Conservation (phyloP, 2,329 filamentous ascomycete genomes). For the Pseudodiploospora longispora region DNA sequence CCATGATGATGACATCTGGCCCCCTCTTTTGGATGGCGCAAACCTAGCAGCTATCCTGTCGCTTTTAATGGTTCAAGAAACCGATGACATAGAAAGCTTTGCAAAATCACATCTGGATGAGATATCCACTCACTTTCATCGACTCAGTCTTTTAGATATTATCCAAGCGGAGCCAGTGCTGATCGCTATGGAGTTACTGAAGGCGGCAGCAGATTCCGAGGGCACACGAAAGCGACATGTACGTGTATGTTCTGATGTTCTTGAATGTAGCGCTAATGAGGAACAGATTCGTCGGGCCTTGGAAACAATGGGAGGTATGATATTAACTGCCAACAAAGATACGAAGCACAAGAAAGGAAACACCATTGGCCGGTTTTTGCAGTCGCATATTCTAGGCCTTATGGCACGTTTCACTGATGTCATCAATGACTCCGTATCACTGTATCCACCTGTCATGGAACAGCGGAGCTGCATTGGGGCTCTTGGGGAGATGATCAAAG, state of each 20-base stretch:
- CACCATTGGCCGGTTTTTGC: slow-evolving; percentile 65
- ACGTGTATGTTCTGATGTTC: slow-evolving; percentile 19
- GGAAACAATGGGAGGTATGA: slow-evolving; percentile 35
- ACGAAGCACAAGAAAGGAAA: slow-evolving; percentile 43
- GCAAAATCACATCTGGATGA: slow-evolving; percentile 61
- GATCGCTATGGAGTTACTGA: slow-evolving; percentile 74
- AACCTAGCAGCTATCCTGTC: slow-evolving; percentile 54
- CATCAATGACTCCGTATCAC: slow-evolving; percentile 58
- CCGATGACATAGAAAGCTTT: slow-evolving; percentile 50
- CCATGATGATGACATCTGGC: slow-evolving; percentile 56
- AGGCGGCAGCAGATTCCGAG: slow-evolving; percentile 62
- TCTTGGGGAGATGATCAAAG: slow-evolving; percentile 77
- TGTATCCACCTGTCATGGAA: slow-evolving; percentile 52
- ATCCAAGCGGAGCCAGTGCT: slow-evolving; percentile 67
- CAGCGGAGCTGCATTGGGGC: slow-evolving; percentile 71
- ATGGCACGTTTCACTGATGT: slow-evolving; percentile 73
- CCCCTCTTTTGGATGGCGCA: slow-evolving; percentile 43
- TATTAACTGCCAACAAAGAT: slow-evolving; percentile 32
- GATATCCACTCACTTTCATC: slow-evolving; percentile 62
- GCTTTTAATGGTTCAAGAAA: slow-evolving; percentile 50
- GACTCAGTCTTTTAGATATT: slow-evolving; percentile 57
- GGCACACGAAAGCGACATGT: slow-evolving; percentile 50
- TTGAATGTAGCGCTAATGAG: slow-evolving; percentile 17
- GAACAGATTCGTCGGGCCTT: slow-evolving; percentile 40
- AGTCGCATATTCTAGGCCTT: slow-evolving; percentile 76